Conservation (phyloP, 805 yeast species). For the Vanderwaltozyma tropicalis region DNA sequence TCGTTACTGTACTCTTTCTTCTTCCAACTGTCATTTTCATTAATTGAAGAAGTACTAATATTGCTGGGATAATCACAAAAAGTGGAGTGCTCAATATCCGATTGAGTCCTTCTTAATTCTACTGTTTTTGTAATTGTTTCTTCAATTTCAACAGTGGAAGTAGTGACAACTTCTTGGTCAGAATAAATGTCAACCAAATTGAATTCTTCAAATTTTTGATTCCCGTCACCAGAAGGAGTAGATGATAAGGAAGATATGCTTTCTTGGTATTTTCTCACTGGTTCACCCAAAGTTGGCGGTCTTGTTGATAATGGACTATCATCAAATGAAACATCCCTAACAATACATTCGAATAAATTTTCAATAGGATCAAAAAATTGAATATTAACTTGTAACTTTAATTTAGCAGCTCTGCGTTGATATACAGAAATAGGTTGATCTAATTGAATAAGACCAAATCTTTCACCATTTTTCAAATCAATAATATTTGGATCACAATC, state of each 20-base stretch:
- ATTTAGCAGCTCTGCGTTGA: constrained; percentile 16
- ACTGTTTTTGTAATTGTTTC: too few species aligned
- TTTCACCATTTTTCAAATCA: constrained; percentile 20
- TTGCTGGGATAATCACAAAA: too few species aligned
- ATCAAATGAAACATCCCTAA: not conserved
- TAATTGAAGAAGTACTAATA: too few species aligned
- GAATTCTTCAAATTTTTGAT: not conserved
- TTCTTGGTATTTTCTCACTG: not conserved
- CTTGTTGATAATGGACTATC: not conserved
- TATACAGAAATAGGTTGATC: constrained; percentile 8
- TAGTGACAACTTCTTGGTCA: too few species aligned
- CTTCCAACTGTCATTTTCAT: too few species aligned
- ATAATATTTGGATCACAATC: constrained; percentile 11
- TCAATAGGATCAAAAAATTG: not conserved
- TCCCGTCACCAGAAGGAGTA: not conserved
- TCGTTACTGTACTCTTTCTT: too few species aligned
- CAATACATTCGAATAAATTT: not conserved
- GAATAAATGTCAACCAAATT: not conserved
- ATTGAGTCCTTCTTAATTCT: too few species aligned
- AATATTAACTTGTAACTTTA: constrained; percentile 13
- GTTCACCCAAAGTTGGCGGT: not conserved
- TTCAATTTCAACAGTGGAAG: too few species aligned
- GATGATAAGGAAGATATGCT: not conserved
- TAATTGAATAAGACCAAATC: constrained; percentile 14
- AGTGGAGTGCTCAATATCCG: too few species aligned